These are phyloP conservation scores for Diaporthe capsici DNA, from an alignment of 2,329 filamentous ascomycete species.

Conservation along the genomic window DNA sequence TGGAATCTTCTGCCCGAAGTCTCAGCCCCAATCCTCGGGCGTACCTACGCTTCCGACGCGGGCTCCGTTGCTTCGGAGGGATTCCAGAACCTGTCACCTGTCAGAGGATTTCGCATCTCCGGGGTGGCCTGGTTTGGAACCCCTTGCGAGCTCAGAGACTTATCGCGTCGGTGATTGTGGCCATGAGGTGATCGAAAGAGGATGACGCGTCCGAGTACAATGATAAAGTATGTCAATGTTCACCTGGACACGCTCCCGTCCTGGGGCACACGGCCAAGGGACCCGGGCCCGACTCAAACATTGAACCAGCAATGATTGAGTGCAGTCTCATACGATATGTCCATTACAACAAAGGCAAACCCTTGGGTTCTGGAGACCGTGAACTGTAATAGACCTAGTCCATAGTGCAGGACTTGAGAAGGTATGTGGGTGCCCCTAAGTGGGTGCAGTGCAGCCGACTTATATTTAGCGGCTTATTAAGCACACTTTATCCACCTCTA, in stretches of 20 bases:
- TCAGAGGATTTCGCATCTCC: not conserved
- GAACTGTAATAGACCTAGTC: not conserved
- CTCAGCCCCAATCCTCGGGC: constrained; percentile 7
- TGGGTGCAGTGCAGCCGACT: too few relatives aligned
- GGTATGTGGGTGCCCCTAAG: too few relatives aligned
- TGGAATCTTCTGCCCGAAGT: not conserved
- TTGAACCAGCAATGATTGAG: too few relatives aligned
- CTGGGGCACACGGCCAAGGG: not conserved
- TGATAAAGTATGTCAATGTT: not conserved
- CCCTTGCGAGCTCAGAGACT: not conserved
- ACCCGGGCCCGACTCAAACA: not conserved
- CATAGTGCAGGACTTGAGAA: not conserved
- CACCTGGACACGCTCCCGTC: not conserved
- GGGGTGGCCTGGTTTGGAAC: not conserved
- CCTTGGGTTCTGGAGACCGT: not conserved
- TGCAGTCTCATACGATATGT: too few relatives aligned
- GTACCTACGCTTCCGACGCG: constrained; percentile 1
- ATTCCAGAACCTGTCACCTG: constrained; percentile 23
- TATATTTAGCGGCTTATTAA: too few relatives aligned
- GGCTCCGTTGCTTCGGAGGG: not conserved
- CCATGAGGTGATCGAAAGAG: not conserved
- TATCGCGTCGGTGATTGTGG: not conserved
- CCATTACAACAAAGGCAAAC: rapidly evolving
- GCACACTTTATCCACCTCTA: too few relatives aligned
- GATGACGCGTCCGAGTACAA: not conserved